Percentiles rank a stretch among this genome's conserved stretches.
Evolutionary conservation across 768 basidiomycete genomes (phyloP).

Genomic region (Infundibulicybe gibba): DNA sequence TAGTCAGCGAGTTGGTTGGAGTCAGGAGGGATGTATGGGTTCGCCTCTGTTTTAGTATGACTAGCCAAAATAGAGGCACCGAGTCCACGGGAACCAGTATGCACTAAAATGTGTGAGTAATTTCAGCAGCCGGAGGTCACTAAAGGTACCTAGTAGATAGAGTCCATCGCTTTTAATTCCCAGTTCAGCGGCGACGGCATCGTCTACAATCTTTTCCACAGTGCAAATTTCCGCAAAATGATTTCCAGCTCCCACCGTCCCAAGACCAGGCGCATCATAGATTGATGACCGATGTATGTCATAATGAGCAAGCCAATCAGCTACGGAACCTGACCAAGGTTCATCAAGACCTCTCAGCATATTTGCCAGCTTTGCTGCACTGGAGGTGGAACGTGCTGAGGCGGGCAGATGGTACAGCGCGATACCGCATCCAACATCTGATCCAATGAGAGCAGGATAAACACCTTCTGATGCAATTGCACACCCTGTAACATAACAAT

Average conservation of each 20-base stretch:
- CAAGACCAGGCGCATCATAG: slow-evolving; percentile 25
- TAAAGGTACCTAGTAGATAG: slow-evolving; percentile 23
- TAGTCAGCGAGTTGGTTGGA: slow-evolving; percentile 24
- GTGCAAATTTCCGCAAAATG: slow-evolving; percentile 35
- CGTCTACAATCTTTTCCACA: slow-evolving; percentile 27
- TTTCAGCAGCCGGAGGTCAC: background rate
- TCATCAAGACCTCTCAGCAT: slow-evolving; percentile 29
- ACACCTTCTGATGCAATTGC: slow-evolving; percentile 30
- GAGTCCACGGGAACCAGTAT: slow-evolving; percentile 33
- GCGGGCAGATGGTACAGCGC: slow-evolving; percentile 27
- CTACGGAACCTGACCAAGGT: slow-evolving; percentile 29
- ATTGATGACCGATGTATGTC: slow-evolving; percentile 22
- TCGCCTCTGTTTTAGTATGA: slow-evolving; percentile 25
- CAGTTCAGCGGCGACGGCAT: slow-evolving; percentile 14
- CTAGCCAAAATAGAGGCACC: slow-evolving; percentile 25
- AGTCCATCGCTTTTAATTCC: slow-evolving; percentile 19
- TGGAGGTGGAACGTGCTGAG: slow-evolving; percentile 16
- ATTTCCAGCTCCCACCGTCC: slow-evolving; percentile 34
- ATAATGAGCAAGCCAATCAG: slow-evolving; percentile 28
- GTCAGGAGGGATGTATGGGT: slow-evolving; percentile 27
- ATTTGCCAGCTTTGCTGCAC: slow-evolving; percentile 25
- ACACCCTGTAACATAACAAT: slow-evolving; percentile 18
- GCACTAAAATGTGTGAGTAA: slow-evolving; percentile 20
- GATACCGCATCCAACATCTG: slow-evolving; percentile 36
- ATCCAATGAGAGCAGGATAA: slow-evolving; percentile 35